Conservation (phyloP, 1,284 basidiomycete species). For the Trichosporon sp. region DNA sequence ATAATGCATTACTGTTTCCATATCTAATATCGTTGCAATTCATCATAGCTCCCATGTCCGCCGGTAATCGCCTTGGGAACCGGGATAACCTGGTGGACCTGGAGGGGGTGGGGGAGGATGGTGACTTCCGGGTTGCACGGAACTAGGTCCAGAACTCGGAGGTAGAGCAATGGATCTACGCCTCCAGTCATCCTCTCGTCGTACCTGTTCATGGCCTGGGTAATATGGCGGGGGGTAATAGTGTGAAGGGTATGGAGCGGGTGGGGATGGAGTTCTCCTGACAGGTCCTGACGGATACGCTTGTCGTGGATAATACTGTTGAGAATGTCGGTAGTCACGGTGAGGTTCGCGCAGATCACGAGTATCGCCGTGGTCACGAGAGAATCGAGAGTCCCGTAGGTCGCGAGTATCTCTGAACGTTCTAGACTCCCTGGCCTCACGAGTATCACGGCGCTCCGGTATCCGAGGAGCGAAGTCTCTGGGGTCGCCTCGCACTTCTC, state of each 20-base stretch:
- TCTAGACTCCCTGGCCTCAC: neutral
- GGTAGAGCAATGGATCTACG: neutral
- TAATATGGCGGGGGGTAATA: conserved; percentile 1
- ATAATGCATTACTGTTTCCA: neutral
- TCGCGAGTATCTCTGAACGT: neutral
- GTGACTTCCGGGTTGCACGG: neutral
- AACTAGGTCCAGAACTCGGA: neutral
- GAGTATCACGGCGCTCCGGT: neutral
- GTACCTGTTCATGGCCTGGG: neutral
- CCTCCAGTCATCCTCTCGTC: neutral
- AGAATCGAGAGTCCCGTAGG: neutral
- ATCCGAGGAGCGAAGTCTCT: neutral
- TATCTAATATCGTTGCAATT: neutral
- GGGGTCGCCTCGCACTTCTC: neutral
- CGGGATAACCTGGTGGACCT: neutral
- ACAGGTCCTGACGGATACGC: neutral
- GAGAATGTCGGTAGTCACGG: neutral
- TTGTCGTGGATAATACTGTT: neutral
- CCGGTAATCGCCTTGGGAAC: neutral
- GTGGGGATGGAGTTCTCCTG: neutral
- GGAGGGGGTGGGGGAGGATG: neutral
- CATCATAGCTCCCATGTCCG: neutral
- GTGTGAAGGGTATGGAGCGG: neutral
- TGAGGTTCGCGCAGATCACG: neutral
- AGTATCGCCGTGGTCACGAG: neutral